Percentiles rank a stretch among this genome's conserved stretches.
These are phyloP conservation scores for Phaeosphaeriaceae sp. DNA, from an alignment of 2,329 filamentous ascomycete species.

Conservation along the genomic window DNA sequence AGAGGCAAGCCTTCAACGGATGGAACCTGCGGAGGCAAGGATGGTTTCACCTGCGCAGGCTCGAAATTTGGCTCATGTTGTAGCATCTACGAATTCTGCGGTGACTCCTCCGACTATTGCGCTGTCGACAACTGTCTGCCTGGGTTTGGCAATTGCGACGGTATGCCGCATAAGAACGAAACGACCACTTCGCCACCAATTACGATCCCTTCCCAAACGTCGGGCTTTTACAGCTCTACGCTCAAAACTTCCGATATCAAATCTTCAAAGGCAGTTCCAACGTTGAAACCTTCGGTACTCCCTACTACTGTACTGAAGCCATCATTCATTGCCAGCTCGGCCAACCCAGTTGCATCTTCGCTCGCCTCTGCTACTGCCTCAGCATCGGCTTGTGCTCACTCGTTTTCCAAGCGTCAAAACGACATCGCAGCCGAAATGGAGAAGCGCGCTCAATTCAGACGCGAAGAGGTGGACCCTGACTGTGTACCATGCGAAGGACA, in stretches of 20 bases:
- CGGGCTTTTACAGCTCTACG: conserved; percentile 1
- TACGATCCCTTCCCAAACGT: conserved; percentile 1
- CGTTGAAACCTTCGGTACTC: not conserved
- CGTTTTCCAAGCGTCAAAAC: conserved; percentile 6
- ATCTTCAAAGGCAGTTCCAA: not conserved
- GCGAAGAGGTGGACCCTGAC: conserved; percentile 8
- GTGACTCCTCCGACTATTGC: conserved; percentile 21
- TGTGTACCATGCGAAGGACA: conserved; percentile 42
- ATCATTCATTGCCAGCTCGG: conserved; percentile 12
- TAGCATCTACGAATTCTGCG: conserved; percentile 30
- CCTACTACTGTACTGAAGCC: conserved; percentile 7
- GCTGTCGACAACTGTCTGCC: conserved; percentile 12
- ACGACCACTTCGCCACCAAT: not conserved
- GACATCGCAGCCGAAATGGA: not conserved
- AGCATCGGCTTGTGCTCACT: conserved; percentile 11
- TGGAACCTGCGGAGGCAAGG: conserved; percentile 26
- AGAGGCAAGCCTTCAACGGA: conserved; percentile 21
- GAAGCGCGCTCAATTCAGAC: conserved; percentile 2
- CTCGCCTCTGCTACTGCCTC: conserved; percentile 14
- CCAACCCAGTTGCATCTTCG: conserved; percentile 11
- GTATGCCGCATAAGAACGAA: not conserved
- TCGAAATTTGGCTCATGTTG: conserved; percentile 30
- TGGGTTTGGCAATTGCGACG: conserved; percentile 17
- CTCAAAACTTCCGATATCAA: not conserved
- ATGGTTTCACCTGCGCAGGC: conserved; percentile 30